Base-by-base conservation (phyloP, 345 rosid genomes). In the Bretschneidera sinensis region DNA sequence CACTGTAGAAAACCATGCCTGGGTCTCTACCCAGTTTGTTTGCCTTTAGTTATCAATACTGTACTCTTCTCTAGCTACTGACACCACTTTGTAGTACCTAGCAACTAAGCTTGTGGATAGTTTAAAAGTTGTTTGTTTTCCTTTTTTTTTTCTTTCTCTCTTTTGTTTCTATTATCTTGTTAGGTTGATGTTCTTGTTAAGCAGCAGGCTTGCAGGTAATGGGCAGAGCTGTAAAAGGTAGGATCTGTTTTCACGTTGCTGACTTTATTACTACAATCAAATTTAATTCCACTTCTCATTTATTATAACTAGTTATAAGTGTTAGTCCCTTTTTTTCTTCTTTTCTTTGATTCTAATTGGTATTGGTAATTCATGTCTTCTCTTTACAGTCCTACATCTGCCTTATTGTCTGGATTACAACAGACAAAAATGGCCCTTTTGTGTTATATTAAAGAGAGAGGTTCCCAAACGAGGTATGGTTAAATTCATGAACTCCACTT, bases 211-310 rank as follows among this genome's bases (percentile, higher is more conserved):
- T 1, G 73, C 77, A 78, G 73, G 76, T 55, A 56, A 62, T 67
- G 81, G 56, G 73, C 76, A 76, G 76, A 79, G 60, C 66, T 64
- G 74, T 58, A 70, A 85, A 80, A 85, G 83, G 77, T 76, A 63
- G 71, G 50, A 60, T 66, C 77, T 80, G 73, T 74, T 68, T 76
- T 76, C 66, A 66, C 70, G 57, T 68, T 71, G 55, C 20, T 66
- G 31, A 62, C 50, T 64, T 71, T 48, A 34, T 64, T 31, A 35
- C 35, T 57, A 54, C 16, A 5, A 17, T 4, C 47, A 43, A 17
- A 1, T 48, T 43, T n/a, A n/a, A n/a, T n/a, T 57, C 8, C 65
- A 17, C 59, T 63, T 58, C 48, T 54, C 53, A 35, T 57, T 39
- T 28, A 51, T 69, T 71, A n/a, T n/a, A n/a, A n/a, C n/a, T n/a